Conservation (phyloP, 768 basidiomycete genomes). For the Leccinellum luteum region DNA sequence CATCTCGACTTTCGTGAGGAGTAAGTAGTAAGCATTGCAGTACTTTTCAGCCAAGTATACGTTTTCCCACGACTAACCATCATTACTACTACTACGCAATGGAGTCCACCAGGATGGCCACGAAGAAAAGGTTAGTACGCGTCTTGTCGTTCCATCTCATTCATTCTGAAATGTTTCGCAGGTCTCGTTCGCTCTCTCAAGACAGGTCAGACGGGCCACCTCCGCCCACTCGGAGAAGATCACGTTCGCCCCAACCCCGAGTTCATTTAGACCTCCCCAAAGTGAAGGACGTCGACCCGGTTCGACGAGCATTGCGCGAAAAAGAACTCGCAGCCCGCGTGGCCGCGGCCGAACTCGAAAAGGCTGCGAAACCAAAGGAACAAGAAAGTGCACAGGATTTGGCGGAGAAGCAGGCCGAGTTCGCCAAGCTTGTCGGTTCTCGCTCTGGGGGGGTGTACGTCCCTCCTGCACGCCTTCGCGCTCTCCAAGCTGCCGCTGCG, state of each 20-base stretch:
- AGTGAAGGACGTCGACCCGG: constrained; percentile 74
- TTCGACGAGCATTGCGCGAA: constrained; percentile 73
- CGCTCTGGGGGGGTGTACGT: constrained; percentile 95
- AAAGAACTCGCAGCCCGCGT: constrained; percentile 71
- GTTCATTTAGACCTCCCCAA: constrained; percentile 40
- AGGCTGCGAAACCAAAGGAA: constrained; percentile 49
- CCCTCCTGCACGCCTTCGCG: constrained; percentile 89
- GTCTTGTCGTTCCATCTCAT: background rate
- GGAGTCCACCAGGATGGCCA: constrained; percentile 35
- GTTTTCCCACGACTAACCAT: background rate
- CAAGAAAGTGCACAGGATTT: constrained; percentile 42
- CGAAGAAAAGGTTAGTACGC: constrained; percentile 42
- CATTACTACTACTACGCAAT: no score
- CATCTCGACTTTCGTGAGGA: constrained; percentile 34
- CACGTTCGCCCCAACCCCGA: constrained; percentile 35
- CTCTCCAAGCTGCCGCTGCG: constrained; percentile 80
- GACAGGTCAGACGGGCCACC: constrained; percentile 34
- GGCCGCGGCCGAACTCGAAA: constrained; percentile 67
- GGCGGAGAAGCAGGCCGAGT: constrained; percentile 80
- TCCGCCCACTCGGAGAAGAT: constrained; percentile 42
- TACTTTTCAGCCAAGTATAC: no score
- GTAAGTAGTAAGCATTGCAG: no score
- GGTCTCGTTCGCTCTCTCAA: constrained; percentile 50
- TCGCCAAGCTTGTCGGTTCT: constrained; percentile 78
- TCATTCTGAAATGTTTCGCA: constrained; percentile 18